These are phyloP conservation scores for Coemansia sp. DNA, from an alignment of 192 early-diverging fungal genomes.

Conservation along the genomic window DNA sequence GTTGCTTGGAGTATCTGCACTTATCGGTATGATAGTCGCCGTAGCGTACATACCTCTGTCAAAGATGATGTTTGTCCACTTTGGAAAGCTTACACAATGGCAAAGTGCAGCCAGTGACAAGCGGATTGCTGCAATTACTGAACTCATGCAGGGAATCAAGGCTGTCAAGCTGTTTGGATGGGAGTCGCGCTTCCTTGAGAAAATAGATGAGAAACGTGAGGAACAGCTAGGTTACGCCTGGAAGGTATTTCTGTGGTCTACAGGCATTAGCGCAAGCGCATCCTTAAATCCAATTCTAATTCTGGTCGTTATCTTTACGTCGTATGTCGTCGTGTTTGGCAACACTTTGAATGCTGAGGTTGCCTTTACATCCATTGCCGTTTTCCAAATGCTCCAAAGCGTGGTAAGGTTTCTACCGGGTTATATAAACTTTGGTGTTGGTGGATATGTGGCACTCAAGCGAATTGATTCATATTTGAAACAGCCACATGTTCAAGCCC, in stretches of 20 bases:
- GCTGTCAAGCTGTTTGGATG: too few relatives aligned
- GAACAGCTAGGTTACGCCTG: constrained; percentile 62
- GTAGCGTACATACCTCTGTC: too few relatives aligned
- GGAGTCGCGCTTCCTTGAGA: too few relatives aligned
- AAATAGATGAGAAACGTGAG: too few relatives aligned
- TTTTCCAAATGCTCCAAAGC: constrained; percentile 62
- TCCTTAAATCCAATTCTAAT: constrained; percentile 64
- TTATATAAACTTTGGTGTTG: constrained; percentile 59
- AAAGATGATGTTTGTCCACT: constrained; percentile 64
- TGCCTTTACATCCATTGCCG: too few relatives aligned
- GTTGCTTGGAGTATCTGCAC: too few relatives aligned
- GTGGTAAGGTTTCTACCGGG: constrained; percentile 64
- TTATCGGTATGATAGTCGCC: constrained; percentile 74
- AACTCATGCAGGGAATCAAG: too few relatives aligned
- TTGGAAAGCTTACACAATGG: too few relatives aligned
- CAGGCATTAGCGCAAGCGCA: constrained; percentile 56
- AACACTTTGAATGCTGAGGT: too few relatives aligned
- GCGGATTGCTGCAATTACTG: too few relatives aligned
- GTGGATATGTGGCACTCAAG: constrained; percentile 65
- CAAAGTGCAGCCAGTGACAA: too few relatives aligned
- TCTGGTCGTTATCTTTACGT: constrained; percentile 61
- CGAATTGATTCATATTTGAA: constrained; percentile 77
- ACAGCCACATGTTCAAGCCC: constrained; percentile 67
- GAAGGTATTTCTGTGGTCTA: constrained; percentile 56
- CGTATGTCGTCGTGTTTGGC: too few relatives aligned